A percentile compares a stretch with the other conserved stretches of the same genome.
phyloP scores from a whole-genome alignment of 495 filamentous ascomycete species.

The Hyaloscypha hepaticicola region DNA sequence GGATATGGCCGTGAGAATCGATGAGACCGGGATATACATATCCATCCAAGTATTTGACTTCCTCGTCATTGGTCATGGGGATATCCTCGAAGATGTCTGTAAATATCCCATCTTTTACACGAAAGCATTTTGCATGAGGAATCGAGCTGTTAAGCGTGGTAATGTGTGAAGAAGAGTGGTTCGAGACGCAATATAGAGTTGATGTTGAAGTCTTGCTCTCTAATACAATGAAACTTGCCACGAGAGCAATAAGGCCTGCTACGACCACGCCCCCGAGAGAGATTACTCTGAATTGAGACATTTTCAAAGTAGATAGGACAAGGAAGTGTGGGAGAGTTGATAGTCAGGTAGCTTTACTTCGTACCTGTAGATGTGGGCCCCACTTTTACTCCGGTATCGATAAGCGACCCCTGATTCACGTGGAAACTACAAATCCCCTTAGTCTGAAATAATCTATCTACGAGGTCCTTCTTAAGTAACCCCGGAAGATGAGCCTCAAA shows the following conservation, averaged over 20 bases:
- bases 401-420: neutral
- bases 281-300: neutral
- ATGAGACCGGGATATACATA: slow-evolving; percentile 60
- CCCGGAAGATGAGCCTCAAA: too few species aligned
- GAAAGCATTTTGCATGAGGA: slow-evolving; percentile 43
- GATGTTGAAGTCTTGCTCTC: slow-evolving; percentile 1
- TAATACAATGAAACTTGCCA: slow-evolving; percentile 21
- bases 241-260: slow-evolving; percentile 17
- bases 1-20: slow-evolving; percentile 64
- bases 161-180: slow-evolving; percentile 38
- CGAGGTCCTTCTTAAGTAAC: neutral
- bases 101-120: slow-evolving; percentile 35
- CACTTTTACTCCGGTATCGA: neutral
- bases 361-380: neutral
- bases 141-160: slow-evolving; percentile 34
- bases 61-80: slow-evolving; percentile 7
- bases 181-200: slow-evolving; percentile 24
- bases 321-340: neutral
- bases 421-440: neutral
- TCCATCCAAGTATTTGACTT: slow-evolving; percentile 29
- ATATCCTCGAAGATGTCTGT: slow-evolving; percentile 26
- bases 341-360: neutral
- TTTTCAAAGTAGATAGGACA: neutral
- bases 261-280: neutral
- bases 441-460: neutral